Conservation (phyloP, 2,329 filamentous ascomycete genomes). For the Plenodomus lindquistii region DNA sequence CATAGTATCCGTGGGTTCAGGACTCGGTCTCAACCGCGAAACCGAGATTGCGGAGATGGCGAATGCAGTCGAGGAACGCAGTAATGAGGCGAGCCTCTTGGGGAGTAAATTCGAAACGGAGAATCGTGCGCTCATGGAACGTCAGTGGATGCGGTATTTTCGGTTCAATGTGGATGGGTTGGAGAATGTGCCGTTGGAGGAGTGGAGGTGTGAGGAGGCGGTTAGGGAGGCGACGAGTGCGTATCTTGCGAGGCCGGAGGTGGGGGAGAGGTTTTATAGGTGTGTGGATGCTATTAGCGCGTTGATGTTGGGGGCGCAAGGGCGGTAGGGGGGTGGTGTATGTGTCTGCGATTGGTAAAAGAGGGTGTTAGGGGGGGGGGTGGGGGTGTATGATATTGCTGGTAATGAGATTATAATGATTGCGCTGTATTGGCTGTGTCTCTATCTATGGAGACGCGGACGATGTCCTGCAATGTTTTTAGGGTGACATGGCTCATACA, state of each 20-base stretch:
- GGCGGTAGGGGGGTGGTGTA: background rate
- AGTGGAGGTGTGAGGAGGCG: conserved; percentile 31
- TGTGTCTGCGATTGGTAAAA: background rate
- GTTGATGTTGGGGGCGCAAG: conserved; percentile 15
- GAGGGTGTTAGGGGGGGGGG: background rate
- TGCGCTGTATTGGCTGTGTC: too few relatives aligned
- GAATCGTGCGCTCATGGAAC: conserved; percentile 26
- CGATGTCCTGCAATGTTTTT: too few relatives aligned
- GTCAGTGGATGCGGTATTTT: conserved; percentile 39
- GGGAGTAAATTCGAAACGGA: conserved; percentile 32
- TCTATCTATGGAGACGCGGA: too few relatives aligned
- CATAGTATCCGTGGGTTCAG: conserved; percentile 35
- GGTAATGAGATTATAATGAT: too few relatives aligned
- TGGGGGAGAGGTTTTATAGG: conserved; percentile 29
- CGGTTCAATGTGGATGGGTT: conserved; percentile 36
- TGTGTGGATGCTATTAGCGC: conserved; percentile 35
- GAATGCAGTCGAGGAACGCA: conserved; percentile 27
- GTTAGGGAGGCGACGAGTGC: conserved; percentile 33
- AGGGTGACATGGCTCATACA: too few relatives aligned
- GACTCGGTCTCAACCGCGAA: conserved; percentile 21
- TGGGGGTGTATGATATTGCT: too few relatives aligned
- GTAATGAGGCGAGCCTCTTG: conserved; percentile 18
- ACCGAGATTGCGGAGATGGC: conserved; percentile 31
- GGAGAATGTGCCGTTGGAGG: conserved; percentile 32
- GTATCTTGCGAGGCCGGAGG: conserved; percentile 30